phyloP scores from a whole-genome alignment of 139 green algal genomes.

The Trebouxia sp. region DNA sequence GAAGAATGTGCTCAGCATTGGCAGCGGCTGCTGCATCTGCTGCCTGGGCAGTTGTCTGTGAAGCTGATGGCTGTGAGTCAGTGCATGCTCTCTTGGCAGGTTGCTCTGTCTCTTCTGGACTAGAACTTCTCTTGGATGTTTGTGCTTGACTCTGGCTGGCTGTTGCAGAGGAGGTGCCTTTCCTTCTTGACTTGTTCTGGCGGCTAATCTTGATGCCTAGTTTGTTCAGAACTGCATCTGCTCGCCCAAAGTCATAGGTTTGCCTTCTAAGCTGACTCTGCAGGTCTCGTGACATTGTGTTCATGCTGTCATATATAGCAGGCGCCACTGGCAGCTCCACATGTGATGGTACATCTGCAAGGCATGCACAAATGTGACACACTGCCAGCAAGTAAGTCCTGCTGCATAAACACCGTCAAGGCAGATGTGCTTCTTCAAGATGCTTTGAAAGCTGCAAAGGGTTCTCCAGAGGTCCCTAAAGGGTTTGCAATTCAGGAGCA shows the following conservation, averaged over 20 bases:
- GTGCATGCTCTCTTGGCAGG: background rate
- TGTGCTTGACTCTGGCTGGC: background rate
- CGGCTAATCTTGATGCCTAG: slow-evolving; percentile 55
- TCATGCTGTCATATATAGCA: background rate
- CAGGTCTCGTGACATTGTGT: background rate
- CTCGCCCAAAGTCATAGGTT: slow-evolving; percentile 66
- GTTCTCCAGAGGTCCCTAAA: too few relatives aligned
- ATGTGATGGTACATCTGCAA: background rate
- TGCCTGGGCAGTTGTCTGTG: slow-evolving; percentile 14
- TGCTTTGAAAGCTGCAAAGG: too few relatives aligned
- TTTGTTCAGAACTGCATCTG: slow-evolving; percentile 61
- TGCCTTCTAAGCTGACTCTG: slow-evolving; percentile 33
- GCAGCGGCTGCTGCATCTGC: slow-evolving; percentile 23
- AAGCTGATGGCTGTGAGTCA: background rate
- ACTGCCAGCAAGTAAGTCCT: background rate
- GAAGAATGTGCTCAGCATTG: background rate
- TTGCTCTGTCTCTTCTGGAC: background rate
- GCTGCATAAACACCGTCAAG: too few relatives aligned
- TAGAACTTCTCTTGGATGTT: background rate
- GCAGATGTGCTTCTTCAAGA: too few relatives aligned
- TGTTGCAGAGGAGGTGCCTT: slow-evolving; percentile 7
- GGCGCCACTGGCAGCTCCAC: slow-evolving; percentile 6
- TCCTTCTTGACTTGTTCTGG: slow-evolving; percentile 8
- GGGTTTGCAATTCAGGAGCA: too few relatives aligned
- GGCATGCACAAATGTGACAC: background rate